Evolutionary conservation across 306 rosid species (phyloP).

Genomic region (Gillenia trifoliata): DNA sequence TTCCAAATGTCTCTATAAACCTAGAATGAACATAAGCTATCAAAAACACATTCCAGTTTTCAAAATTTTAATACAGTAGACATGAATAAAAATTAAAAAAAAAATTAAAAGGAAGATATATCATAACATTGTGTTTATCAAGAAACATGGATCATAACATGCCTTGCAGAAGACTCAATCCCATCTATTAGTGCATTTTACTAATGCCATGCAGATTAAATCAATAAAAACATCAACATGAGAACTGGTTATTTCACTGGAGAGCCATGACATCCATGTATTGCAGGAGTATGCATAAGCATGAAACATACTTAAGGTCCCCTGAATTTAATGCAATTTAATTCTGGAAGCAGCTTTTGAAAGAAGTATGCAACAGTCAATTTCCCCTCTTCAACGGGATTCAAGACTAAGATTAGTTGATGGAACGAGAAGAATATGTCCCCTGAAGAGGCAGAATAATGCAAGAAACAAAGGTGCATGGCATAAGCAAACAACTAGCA

Average conservation of each 20-base stretch:
- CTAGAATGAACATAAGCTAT: conserved; percentile 32
- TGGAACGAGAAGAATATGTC: too few relatives aligned
- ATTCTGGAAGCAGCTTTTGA: neutral
- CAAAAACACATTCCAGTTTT: neutral
- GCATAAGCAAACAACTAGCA: neutral
- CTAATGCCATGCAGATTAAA: neutral
- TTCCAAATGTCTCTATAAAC: conserved; percentile 88
- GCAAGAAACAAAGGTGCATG: neutral
- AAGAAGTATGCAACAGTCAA: neutral
- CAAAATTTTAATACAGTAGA: neutral
- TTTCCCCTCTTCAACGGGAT: too few relatives aligned
- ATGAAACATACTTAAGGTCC: neutral
- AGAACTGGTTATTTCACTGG: neutral
- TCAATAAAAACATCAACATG: neutral
- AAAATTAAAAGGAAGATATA: neutral
- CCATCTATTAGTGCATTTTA: neutral
- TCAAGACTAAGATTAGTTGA: too few relatives aligned
- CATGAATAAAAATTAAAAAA: neutral
- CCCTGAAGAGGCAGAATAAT: neutral
- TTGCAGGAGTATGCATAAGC: neutral
- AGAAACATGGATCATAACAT: too few relatives aligned
- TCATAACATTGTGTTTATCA: neutral
- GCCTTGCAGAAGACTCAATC: neutral
- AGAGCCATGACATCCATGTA: neutral
- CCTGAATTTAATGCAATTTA: neutral